Base-by-base conservation (phyloP, 1,139 yeast genomes). In the Geotrichum histeridarum region DNA sequence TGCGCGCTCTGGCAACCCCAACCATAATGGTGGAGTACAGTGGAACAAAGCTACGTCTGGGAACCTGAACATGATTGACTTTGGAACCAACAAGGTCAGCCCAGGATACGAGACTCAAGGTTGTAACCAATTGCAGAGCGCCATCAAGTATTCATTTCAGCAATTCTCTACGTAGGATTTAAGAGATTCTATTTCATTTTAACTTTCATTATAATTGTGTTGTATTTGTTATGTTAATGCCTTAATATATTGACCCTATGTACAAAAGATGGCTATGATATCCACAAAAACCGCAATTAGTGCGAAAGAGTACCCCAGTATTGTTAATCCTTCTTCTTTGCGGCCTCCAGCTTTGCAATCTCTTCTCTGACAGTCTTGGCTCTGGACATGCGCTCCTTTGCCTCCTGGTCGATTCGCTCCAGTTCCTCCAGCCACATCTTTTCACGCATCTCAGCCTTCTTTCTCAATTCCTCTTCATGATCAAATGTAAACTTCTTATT, bases 381-480 rank as follows among this genome's bases (percentile, higher is more conserved):
- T 17, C 64, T 58, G n/a, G 57, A 60, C 52, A 60, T 57, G 30
- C 69, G 61, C 37, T 58, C 82, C 68, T 86, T 84, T 55, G 84
- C 81, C 57, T 81, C 84, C 8, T 72, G 78, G 67, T 90, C 96
- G 67, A 95, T 79, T 73, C 96, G 80, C 67, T 90, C 93, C 67
- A 90, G 77, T 68, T 90, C 98, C 67, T 87, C 90, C 61, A 90
- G 85, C 98, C 98, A 90, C 64, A 90, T 69, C 64, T 75, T 77
- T 67, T 90, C 96, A 74, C 98, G 82, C 65, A 81, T 73, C 68
- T 85, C 86, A 42, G 98, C 95, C 77, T 86, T 85, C 63, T 83
- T 86, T 59, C 82, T 75, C 63, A 87, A 74, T 61, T 75, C 69
- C 48, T 65, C 81, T 79, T 86, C 69, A 78, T 87, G 61, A 78